A percentile compares a stretch with the other conserved stretches of the same genome.
These are phyloP conservation scores for Ogataea wickerhamii DNA, from an alignment of 805 yeast genomes.

Conservation along the genomic window DNA sequence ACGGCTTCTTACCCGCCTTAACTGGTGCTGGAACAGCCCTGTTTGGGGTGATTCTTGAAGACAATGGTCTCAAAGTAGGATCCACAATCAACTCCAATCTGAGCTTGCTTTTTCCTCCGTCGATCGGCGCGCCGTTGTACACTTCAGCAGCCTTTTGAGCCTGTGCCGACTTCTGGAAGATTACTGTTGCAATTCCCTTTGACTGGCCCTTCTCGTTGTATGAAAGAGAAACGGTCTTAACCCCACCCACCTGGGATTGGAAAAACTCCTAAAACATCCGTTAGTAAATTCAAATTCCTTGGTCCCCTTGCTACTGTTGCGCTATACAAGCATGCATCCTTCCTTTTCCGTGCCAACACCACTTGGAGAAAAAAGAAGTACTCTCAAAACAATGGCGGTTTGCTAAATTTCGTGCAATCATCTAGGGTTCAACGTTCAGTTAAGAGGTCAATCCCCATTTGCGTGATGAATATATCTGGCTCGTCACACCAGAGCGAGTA, in stretches of 20 bases:
- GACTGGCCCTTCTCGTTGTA: conserved; percentile 88
- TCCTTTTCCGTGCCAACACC: too few relatives aligned
- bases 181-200: conserved; percentile 86
- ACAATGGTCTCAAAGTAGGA: conserved; percentile 71
- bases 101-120: conserved; percentile 75
- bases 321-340: conserved; percentile 6
- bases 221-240: conserved; percentile 62
- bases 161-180: conserved; percentile 62
- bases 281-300: conserved; percentile 16
- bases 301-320: conserved; percentile 3
- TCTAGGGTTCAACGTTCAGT: conserved; percentile 5
- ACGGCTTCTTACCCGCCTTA: conserved; percentile 51
- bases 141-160: conserved; percentile 78
- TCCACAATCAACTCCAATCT: conserved; percentile 80
- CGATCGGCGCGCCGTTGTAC: conserved; percentile 92
- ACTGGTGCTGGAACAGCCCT: conserved; percentile 26
- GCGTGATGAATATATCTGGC: not conserved
- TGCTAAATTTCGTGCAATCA: not conserved
- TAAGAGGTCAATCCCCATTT: conserved; percentile 7
- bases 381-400: not conserved
- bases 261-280: conserved; percentile 70
- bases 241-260: conserved; percentile 82
- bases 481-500: conserved; percentile 8
- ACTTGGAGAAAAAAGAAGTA: too few relatives aligned
- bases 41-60: conserved; percentile 66